phyloP scores from a whole-genome alignment of 23 red algal species.

The Gracilaria gracilis region DNA sequence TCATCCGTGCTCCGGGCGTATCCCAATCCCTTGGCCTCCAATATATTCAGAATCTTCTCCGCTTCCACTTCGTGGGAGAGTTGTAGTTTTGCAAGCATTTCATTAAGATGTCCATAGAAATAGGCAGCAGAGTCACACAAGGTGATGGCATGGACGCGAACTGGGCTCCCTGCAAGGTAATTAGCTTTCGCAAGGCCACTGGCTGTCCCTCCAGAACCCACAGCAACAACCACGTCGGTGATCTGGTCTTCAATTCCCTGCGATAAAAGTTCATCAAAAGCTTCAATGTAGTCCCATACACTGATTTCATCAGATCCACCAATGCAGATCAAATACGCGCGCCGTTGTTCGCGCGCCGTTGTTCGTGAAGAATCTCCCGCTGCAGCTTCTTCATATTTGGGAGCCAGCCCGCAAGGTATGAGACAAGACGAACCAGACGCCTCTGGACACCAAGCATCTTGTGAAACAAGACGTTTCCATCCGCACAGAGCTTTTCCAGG shows the following conservation, averaged over 20 bases:
- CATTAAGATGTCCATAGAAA: conserved; percentile 67
- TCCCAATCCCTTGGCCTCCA: conserved; percentile 70
- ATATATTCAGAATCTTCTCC: conserved; percentile 57
- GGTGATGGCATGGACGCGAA: conserved; percentile 58
- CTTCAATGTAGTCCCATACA: conserved; percentile 79
- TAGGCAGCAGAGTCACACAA: conserved; percentile 61
- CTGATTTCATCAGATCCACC: conserved; percentile 76
- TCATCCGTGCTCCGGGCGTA: conserved; percentile 67
- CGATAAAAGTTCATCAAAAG: conserved; percentile 57
- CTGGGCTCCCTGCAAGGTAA: conserved; percentile 38
- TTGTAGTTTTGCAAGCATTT: conserved; percentile 58
- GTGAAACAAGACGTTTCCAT: conserved; percentile 68
- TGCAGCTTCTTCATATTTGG: conserved; percentile 46
- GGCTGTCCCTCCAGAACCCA: conserved; percentile 82
- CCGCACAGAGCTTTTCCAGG: conserved; percentile 18
- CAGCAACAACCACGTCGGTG: conserved; percentile 68
- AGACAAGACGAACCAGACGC: conserved; percentile 64
- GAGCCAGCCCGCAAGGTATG: conserved; percentile 39
- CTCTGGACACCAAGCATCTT: conserved; percentile 57
- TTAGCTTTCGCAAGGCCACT: conserved; percentile 74
- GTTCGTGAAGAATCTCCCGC: conserved; percentile 13
- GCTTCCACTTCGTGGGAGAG: conserved; percentile 36
- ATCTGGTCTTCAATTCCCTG: conserved; percentile 48
- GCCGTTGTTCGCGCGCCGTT: conserved; percentile 15
- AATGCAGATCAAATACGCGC: conserved; percentile 70